Base-by-base conservation (phyloP, 208 protist species). In the Histomonas meleagridis region DNA sequence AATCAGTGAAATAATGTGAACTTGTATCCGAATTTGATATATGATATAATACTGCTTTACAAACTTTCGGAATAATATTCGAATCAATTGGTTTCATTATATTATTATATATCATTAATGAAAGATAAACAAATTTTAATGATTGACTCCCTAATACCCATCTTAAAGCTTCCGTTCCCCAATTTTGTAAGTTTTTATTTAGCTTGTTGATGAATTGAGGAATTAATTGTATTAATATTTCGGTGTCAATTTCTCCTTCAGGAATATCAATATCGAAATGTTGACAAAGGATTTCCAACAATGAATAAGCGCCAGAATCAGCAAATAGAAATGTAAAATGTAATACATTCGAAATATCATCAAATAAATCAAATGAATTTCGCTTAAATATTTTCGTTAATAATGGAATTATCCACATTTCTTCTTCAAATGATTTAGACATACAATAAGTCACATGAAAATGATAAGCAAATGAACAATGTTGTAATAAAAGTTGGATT, bases 401-500 rank as follows among this genome's bases (percentile, higher is more conserved):
- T 16, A 86, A 57, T 32, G 76, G 76, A 57, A 86, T n/a, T 2
- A 86, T 18, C 76, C 76, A 86, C 10, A 86, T 21, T 55, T 86
- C 46, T 38, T 86, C 38, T 35, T 86, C 76, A 23, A 51, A 40
- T 0, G 23, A 3, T 49, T 51, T 35, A 0, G 23, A 26, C 0
- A 55, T 1, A 26, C n/a, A 86, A 57, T 32, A 12, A 12, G 76
- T 86, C 23, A 55, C 76, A 86, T 86, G 26, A 49, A 46, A 86
- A 49, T 86, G 55, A 49, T 86, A 86, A 38, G 76, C 40, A 48
- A 86, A 86, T 38, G 76, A 86, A 86, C 76, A 86, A 26, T 46
- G 7, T 2, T 14, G 76, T 51, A 43, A 16, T 86, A 86, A 55
- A 16, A 12, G 9, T 18, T 49, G 9, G 10, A 86, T 46, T 38